phyloP scores from a whole-genome alignment of 352 stramenopile genomes.

The Globisporangium recalcitrans region DNA sequence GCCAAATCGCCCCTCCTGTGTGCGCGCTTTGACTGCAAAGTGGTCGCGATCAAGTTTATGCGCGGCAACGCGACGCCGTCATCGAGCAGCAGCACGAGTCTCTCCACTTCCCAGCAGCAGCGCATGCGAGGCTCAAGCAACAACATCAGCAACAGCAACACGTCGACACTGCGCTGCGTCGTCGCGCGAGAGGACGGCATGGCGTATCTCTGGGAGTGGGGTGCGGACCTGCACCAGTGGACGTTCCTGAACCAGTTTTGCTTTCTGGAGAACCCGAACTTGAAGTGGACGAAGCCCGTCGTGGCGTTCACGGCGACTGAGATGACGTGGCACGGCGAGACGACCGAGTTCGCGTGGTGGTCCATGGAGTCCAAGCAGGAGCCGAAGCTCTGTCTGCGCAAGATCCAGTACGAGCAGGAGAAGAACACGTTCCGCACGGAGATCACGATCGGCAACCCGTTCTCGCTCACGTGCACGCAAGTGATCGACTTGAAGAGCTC shows the following conservation, averaged over 20 bases:
- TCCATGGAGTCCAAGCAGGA: slow-evolving; percentile 56
- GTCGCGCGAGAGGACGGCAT: slow-evolving; percentile 74
- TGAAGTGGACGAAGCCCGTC: slow-evolving; percentile 76
- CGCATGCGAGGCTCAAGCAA: slow-evolving; percentile 8
- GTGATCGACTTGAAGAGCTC: slow-evolving; percentile 46
- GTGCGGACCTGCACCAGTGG: slow-evolving; percentile 70
- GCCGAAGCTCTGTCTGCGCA: slow-evolving; percentile 59
- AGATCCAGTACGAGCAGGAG: slow-evolving; percentile 65
- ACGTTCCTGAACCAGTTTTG: slow-evolving; percentile 79
- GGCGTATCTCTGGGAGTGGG: slow-evolving; percentile 84
- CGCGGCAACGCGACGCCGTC: slow-evolving; percentile 19
- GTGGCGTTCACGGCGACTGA: slow-evolving; percentile 46
- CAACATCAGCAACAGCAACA: slow-evolving; percentile 2
- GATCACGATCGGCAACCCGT: slow-evolving; percentile 62
- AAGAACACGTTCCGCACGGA: slow-evolving; percentile 72
- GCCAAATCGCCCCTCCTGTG: slow-evolving; percentile 67
- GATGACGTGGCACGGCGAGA: slow-evolving; percentile 32
- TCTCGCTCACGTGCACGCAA: slow-evolving; percentile 33
- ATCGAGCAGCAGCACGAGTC: slow-evolving; percentile 9
- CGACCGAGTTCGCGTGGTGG: slow-evolving; percentile 72
- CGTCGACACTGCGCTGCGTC: slow-evolving; percentile 53
- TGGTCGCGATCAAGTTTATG: slow-evolving; percentile 63
- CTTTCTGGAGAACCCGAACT: slow-evolving; percentile 76
- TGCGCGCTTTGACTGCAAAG: slow-evolving; percentile 63
- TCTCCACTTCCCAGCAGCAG: background rate